Evolutionary conservation across 2,329 filamentous ascomycete species (phyloP).

Genomic region (Aureobasidium sp.): DNA sequence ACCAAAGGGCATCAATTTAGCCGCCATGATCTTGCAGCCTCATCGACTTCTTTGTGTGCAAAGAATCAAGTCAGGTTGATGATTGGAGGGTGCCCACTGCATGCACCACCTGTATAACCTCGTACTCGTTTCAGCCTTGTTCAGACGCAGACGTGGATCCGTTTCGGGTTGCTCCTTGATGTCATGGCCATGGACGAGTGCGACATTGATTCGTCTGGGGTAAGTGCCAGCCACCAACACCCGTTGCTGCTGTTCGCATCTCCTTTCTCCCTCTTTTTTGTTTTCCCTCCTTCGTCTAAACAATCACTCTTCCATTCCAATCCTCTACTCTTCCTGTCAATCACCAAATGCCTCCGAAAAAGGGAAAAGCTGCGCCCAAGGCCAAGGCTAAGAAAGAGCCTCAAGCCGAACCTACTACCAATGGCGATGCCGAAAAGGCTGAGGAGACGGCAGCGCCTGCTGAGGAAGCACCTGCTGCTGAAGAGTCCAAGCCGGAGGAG

Average conservation of each 20-base stretch:
- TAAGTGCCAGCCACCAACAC: constrained; percentile 10
- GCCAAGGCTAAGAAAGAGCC: constrained; percentile 10
- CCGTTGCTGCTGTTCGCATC: neutral
- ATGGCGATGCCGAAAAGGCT: neutral
- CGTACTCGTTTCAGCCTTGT: neutral
- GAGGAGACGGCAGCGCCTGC: neutral
- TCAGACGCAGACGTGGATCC: neutral
- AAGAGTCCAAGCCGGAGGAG: constrained; percentile 1
- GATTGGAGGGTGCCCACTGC: neutral
- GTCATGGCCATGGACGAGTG: constrained; percentile 8
- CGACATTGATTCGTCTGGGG: constrained; percentile 9
- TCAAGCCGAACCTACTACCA: constrained; percentile 1
- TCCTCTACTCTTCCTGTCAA: neutral
- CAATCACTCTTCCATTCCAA: neutral
- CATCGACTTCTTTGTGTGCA: neutral
- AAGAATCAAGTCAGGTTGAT: neutral
- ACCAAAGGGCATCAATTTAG: neutral
- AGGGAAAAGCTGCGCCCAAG: constrained; percentile 11
- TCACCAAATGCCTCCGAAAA: constrained; percentile 19
- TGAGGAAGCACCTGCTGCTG: neutral
- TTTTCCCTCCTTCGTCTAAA: neutral
- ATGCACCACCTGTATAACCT: neutral
- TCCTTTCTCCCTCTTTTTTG: neutral
- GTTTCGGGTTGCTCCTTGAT: constrained; percentile 5
- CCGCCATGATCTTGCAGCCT: neutral